Conservation (phyloP, 345 rosid species). For the Salix purpurea region DNA sequence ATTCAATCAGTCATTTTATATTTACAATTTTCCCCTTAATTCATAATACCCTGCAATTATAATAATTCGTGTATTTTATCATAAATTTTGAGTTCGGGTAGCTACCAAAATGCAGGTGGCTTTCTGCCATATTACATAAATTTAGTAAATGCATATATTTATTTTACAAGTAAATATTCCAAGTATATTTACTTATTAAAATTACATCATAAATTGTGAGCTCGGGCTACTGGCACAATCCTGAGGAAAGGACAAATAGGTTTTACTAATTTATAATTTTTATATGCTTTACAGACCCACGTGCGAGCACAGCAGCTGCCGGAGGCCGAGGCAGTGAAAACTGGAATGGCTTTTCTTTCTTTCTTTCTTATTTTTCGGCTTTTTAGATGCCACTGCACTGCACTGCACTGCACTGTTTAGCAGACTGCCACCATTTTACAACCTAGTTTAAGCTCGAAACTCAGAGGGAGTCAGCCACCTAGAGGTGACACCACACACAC, state of each 20-base stretch:
- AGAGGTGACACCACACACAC: not conserved
- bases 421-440: not conserved
- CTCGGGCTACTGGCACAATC: no score
- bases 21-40: no score
- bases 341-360: not conserved
- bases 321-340: not conserved
- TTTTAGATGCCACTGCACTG: not conserved
- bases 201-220: no score
- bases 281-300: not conserved
- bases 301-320: not conserved
- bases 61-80: no score
- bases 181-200: no score
- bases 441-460: not conserved
- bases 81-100: no score
- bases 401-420: not conserved
- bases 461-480: not conserved
- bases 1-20: no score
- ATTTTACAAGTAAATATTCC: no score
- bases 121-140: no score
- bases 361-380: not conserved
- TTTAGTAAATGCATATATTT: no score
- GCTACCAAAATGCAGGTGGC: no score
- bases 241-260: not conserved
- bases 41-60: no score
- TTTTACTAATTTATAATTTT: not conserved